A percentile compares a stretch with the other conserved stretches of the same genome.
Conservation (phyloP, 2,329 filamentous ascomycete species). For the Cercospora sp. region DNA sequence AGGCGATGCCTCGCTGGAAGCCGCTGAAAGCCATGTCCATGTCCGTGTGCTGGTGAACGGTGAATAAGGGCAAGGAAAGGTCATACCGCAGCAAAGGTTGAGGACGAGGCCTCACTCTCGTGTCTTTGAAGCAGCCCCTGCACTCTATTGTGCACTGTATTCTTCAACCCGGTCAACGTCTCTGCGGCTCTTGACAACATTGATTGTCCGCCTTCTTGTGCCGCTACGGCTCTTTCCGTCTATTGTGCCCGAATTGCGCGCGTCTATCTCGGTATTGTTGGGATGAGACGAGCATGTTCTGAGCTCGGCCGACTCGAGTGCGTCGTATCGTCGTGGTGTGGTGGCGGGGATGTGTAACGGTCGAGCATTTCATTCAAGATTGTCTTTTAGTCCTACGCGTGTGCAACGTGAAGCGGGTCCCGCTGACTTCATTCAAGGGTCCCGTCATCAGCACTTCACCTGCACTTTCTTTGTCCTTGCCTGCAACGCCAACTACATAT, state of each 20-base stretch:
- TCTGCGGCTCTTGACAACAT: neutral
- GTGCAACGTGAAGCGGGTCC: conserved; percentile 4
- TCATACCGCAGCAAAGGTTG: conserved; percentile 7
- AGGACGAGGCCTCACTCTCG: conserved; percentile 1
- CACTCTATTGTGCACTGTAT: neutral
- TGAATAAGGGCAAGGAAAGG: conserved; percentile 1
- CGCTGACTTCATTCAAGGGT: conserved; percentile 8
- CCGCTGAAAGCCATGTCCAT: conserved; percentile 5
- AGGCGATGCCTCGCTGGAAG: conserved; percentile 6
- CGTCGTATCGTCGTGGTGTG: neutral
- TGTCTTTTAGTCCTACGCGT: neutral
- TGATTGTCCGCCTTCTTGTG: neutral
- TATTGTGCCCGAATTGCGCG: conserved; percentile 1
- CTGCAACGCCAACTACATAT: neutral
- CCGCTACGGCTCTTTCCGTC: neutral
- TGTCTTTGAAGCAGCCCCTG: neutral
- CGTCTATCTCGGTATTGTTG: neutral
- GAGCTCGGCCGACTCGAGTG: neutral
- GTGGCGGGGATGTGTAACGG: neutral
- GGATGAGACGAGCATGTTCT: neutral
- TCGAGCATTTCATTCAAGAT: conserved; percentile 1
- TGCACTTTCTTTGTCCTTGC: neutral
- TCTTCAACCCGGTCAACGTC: neutral
- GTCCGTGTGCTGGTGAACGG: neutral
- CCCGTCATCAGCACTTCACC: neutral